phyloP scores from a whole-genome alignment of 148 eudicot genomes.

The Rhododendron griersonianum region DNA sequence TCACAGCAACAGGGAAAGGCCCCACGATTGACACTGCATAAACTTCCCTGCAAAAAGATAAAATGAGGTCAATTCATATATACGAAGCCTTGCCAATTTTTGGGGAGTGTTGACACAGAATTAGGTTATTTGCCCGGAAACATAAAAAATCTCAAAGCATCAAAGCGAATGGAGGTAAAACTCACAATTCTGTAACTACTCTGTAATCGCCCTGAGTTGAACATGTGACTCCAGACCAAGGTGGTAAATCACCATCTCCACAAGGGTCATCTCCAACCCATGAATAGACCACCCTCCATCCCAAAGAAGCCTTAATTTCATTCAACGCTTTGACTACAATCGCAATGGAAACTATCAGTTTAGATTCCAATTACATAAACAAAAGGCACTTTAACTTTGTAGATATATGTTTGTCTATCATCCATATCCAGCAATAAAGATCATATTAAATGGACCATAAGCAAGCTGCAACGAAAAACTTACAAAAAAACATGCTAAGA shows the following conservation, averaged over 20 bases:
- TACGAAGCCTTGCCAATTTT: not conserved
- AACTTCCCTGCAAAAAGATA: conserved; percentile 65
- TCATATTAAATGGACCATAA: not conserved
- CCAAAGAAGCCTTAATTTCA: conserved; percentile 96
- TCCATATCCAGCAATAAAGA: not conserved
- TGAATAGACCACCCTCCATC: conserved; percentile 98
- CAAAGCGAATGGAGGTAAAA: not conserved
- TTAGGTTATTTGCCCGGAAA: not conserved
- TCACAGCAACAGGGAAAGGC: conserved; percentile 95
- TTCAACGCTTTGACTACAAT: conserved; percentile 82
- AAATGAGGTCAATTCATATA: not conserved
- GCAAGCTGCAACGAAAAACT: not conserved
- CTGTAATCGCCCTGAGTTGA: conserved; percentile 61
- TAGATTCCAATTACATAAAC: not conserved
- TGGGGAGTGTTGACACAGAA: not conserved
- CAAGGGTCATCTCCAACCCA: conserved; percentile 99
- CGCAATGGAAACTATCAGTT: not conserved
- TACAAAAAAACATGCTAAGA: not conserved
- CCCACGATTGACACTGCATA: conserved; percentile 98
- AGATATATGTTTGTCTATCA: not conserved
- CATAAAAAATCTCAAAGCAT: not conserved
- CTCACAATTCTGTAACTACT: conserved; percentile 68
- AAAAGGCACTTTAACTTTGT: not conserved
- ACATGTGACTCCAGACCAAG: conserved; percentile 92
- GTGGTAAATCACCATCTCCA: conserved; percentile 93